Percentiles rank a stretch among this genome's conserved stretches.
Evolutionary conservation across 2,329 filamentous ascomycete species (phyloP).

Genomic region (Neonectria punicea): DNA sequence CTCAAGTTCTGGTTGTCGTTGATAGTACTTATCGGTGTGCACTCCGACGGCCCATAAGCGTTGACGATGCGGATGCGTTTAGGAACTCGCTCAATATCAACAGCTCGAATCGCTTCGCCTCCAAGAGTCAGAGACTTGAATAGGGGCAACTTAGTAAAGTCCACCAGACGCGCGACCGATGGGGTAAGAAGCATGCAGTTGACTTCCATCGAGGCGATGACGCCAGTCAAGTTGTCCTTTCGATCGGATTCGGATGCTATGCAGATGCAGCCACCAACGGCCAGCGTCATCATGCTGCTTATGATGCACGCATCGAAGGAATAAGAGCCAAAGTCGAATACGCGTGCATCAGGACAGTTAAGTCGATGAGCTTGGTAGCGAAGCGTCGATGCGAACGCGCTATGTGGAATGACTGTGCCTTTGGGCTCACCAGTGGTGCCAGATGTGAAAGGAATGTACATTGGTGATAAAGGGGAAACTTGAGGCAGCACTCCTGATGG

Average conservation of each 20-base stretch:
- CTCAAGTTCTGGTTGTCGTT: background rate
- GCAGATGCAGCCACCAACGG: constrained; percentile 13
- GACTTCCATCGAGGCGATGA: constrained; percentile 46
- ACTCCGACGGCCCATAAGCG: constrained; percentile 20
- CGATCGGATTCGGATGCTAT: constrained; percentile 13
- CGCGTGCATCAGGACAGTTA: background rate
- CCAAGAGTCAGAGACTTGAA: constrained; percentile 6
- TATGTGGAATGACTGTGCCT: background rate
- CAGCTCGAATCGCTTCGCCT: constrained; percentile 5
- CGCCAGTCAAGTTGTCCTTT: constrained; percentile 34
- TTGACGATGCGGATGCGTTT: constrained; percentile 27
- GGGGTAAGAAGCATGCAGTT: constrained; percentile 36
- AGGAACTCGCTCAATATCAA: background rate
- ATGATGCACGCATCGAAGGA: constrained; percentile 11
- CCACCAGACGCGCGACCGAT: constrained; percentile 11
- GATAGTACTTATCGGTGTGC: constrained; percentile 1
- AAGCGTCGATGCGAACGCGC: background rate
- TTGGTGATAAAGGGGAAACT: background rate
- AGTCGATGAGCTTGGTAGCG: background rate
- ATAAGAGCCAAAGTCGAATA: constrained; percentile 8
- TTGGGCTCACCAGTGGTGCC: background rate
- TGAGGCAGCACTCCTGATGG: background rate
- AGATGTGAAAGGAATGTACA: constrained; percentile 6
- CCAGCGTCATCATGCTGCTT: constrained; percentile 12
- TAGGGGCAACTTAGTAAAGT: constrained; percentile 1